Evolutionary conservation across 805 yeast genomes (phyloP).

Genomic region (Nakazawaea anatomiae): DNA sequence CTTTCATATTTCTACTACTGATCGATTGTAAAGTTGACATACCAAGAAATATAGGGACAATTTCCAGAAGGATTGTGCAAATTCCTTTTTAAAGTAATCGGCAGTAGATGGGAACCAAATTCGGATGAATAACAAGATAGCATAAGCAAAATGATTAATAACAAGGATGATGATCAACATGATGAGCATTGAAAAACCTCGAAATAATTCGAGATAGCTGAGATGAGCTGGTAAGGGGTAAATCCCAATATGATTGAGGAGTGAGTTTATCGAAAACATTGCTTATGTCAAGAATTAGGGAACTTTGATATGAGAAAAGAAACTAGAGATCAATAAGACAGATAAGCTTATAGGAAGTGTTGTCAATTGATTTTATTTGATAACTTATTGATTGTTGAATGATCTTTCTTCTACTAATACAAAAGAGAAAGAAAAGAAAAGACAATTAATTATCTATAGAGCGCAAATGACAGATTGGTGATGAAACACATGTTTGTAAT

Average conservation of each 20-base stretch:
- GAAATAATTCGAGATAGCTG: constrained; percentile 11
- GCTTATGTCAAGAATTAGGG: no score
- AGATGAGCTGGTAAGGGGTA: constrained; percentile 15
- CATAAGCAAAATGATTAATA: constrained; percentile 20
- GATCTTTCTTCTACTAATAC: no score
- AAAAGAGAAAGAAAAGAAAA: no score
- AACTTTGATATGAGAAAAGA: not conserved
- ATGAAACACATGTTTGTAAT: no score
- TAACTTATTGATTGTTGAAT: no score
- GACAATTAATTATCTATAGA: no score
- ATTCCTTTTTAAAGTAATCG: constrained; percentile 15
- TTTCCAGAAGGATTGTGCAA: constrained; percentile 24
- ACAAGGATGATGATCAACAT: constrained; percentile 15
- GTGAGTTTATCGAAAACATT: constrained; percentile 19
- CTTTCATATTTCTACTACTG: no score
- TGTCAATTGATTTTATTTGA: no score
- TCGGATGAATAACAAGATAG: constrained; percentile 11
- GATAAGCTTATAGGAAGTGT: no score
- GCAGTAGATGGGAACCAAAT: constrained; percentile 17
- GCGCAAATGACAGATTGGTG: no score
- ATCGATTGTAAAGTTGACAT: constrained; percentile 7
- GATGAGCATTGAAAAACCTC: constrained; percentile 17
- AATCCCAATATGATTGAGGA: constrained; percentile 28
- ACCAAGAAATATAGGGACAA: constrained; percentile 25
- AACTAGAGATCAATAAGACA: no score